Conservation (phyloP, 140 eudicot genomes). For the Anethum foeniculum region DNA sequence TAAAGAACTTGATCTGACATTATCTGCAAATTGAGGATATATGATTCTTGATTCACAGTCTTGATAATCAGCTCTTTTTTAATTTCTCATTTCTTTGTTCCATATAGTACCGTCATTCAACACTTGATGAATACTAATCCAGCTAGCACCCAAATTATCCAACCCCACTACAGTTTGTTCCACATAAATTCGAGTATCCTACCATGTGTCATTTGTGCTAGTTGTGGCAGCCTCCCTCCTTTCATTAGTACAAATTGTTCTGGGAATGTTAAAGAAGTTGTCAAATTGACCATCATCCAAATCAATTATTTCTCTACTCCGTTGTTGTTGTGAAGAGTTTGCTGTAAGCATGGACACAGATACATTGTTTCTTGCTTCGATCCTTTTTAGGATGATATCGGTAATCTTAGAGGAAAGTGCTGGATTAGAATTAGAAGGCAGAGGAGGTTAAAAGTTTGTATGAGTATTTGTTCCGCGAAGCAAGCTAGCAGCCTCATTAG, state of each 20-base stretch:
- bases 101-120: constrained; percentile 5
- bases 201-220: constrained; percentile 21
- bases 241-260: background rate
- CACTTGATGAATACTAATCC: background rate
- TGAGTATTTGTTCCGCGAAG: constrained; percentile 44
- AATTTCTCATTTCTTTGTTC: background rate
- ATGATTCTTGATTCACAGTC: constrained; percentile 15
- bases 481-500: constrained; percentile 50
- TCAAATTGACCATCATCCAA: constrained; percentile 21
- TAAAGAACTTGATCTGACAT: constrained; percentile 17
- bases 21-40: constrained; percentile 37
- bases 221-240: background rate
- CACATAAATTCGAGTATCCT: constrained; percentile 8
- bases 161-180: constrained; percentile 7
- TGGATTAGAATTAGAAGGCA: constrained; percentile 26
- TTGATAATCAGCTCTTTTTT: constrained; percentile 21
- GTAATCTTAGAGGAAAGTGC: constrained; percentile 40
- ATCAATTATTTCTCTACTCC: constrained; percentile 5
- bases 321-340: constrained; percentile 1
- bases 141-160: constrained; percentile 20
- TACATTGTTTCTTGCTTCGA: constrained; percentile 27
- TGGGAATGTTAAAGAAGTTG: constrained; percentile 15
- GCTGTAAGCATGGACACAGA: background rate
- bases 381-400: constrained; percentile 39
- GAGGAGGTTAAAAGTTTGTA: constrained; percentile 44